Evolutionary conservation across 2,329 filamentous ascomycete genomes (phyloP).

Genomic region (Ophiostoma quercus): DNA sequence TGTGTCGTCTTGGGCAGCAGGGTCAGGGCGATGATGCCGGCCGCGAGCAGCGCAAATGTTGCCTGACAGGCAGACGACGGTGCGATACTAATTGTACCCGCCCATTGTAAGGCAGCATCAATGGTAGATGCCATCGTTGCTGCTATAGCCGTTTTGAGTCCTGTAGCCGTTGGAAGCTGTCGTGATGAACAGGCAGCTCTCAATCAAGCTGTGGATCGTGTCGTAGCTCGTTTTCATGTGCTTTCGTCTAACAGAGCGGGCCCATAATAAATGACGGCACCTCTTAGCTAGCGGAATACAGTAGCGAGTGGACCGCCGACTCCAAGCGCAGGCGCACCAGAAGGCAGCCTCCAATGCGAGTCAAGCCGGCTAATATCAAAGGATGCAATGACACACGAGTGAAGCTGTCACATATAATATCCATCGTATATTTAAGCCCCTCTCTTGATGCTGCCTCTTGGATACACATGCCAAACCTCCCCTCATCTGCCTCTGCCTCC

Average conservation of each 20-base stretch:
- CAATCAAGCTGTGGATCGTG: not conserved
- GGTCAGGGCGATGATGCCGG: constrained; percentile 40
- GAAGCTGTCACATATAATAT: not conserved
- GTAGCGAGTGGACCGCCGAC: not conserved
- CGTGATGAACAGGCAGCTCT: not conserved
- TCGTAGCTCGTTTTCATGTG: not conserved
- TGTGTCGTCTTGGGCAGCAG: constrained; percentile 43
- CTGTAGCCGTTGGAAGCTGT: not conserved
- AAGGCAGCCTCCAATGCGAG: not conserved
- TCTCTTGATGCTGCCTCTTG: not conserved
- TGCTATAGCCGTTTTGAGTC: not conserved
- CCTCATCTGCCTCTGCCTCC: not conserved
- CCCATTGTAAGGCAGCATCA: not conserved
- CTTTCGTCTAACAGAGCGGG: not conserved
- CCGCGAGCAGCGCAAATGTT: constrained; percentile 44
- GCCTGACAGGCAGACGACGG: constrained; percentile 40
- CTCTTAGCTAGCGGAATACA: too few relatives aligned
- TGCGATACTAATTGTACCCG: not conserved
- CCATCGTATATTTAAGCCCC: not conserved
- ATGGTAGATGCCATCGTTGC: not conserved
- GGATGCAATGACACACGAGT: not conserved
- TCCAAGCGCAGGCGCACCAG: not conserved
- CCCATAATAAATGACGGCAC: not conserved
- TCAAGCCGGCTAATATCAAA: constrained; percentile 4
- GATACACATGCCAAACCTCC: not conserved